phyloP scores from a whole-genome alignment of 2,329 filamentous ascomycete species.

The Aureobasidium sp. region DNA sequence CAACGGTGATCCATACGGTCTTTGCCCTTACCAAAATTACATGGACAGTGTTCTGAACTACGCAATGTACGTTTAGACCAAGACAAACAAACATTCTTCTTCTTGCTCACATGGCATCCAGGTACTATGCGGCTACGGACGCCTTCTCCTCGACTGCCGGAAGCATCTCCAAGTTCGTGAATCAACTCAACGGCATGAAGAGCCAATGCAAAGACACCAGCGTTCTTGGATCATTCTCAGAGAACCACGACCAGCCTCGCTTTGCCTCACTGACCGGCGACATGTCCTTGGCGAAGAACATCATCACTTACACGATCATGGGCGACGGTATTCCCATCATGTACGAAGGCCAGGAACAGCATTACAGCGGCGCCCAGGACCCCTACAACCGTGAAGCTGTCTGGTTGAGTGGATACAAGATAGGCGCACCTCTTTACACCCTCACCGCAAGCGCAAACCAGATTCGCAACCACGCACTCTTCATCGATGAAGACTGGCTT shows the following conservation, averaged over 20 bases:
- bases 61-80: slow-evolving; percentile 24
- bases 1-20: slow-evolving; percentile 28
- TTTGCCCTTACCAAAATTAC: slow-evolving; percentile 36
- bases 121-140: slow-evolving; percentile 29
- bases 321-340: slow-evolving; percentile 54
- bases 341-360: slow-evolving; percentile 59
- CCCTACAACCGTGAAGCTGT: slow-evolving; percentile 35
- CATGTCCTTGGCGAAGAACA: slow-evolving; percentile 49
- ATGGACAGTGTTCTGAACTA: slow-evolving; percentile 41
- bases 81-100: too few relatives aligned
- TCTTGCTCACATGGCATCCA: slow-evolving; percentile 20
- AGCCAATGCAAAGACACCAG: slow-evolving; percentile 29
- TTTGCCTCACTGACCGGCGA: slow-evolving; percentile 43
- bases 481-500: slow-evolving; percentile 31
- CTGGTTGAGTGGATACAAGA: slow-evolving; percentile 35
- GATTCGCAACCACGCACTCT: slow-evolving; percentile 39
- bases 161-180: slow-evolving; percentile 31
- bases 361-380: slow-evolving; percentile 33
- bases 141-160: slow-evolving; percentile 31
- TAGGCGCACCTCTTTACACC: slow-evolving; percentile 31
- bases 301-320: slow-evolving; percentile 53
- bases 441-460: slow-evolving; percentile 39
- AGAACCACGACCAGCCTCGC: slow-evolving; percentile 32
- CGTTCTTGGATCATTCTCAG: slow-evolving; percentile 32
- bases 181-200: slow-evolving; percentile 25